These are phyloP conservation scores for Rubia yunnanensis DNA, from an alignment of 257 asterid species.

Conservation along the genomic window DNA sequence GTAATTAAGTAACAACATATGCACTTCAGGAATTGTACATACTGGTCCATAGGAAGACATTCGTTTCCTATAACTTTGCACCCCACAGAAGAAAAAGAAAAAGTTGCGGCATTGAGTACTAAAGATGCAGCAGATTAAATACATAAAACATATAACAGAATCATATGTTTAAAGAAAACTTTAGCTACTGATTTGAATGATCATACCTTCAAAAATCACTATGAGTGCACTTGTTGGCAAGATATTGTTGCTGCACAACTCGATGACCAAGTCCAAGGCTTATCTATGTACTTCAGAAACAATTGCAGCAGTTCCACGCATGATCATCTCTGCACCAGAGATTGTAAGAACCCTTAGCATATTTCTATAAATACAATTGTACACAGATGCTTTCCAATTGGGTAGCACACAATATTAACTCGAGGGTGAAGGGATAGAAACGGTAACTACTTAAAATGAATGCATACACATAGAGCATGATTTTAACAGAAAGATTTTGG, in stretches of 20 bases:
- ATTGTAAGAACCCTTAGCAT: background rate
- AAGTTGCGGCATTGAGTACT: too few relatives aligned
- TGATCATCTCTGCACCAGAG: conserved; percentile 39
- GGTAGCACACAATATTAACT: background rate
- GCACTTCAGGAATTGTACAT: too few relatives aligned
- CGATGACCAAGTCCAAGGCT: background rate
- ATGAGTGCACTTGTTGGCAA: background rate
- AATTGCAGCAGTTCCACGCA: conserved; percentile 56
- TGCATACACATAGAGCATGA: background rate
- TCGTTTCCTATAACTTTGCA: too few relatives aligned
- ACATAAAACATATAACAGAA: too few relatives aligned
- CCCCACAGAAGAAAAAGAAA: too few relatives aligned
- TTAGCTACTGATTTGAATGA: too few relatives aligned
- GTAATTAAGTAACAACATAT: too few relatives aligned
- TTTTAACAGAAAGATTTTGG: background rate
- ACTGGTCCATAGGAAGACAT: too few relatives aligned
- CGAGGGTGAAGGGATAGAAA: background rate
- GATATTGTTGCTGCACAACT: background rate
- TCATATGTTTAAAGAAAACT: too few relatives aligned
- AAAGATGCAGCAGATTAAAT: too few relatives aligned
- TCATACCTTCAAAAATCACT: too few relatives aligned
- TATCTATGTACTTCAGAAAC: conserved; percentile 88
- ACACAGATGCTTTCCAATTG: background rate
- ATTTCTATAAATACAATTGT: background rate
- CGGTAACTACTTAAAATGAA: background rate